Evolutionary conservation across 2,329 filamentous ascomycete genomes (phyloP), one percentile per base, ranked within the genome.

Genomic region (Colletotrichum horii): DNA sequence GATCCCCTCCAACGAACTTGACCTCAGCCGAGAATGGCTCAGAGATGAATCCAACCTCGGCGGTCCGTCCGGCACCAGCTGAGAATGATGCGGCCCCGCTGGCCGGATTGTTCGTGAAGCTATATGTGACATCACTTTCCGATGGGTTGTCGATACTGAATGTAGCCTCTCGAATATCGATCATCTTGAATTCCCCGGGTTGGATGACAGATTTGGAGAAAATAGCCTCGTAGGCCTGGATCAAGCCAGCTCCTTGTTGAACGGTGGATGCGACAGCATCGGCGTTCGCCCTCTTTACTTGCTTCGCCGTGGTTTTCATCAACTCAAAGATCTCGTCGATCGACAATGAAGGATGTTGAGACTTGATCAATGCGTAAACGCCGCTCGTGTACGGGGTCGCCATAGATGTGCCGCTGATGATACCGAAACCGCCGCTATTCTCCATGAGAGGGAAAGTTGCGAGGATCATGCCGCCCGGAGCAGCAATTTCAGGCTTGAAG

Each of bases 161-260:
- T 1, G 83, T 84, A 11, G 84, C 81, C 55, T 82, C 81, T 71
- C 91, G 88, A 84, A 92, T 80, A 77, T 90, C 89, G 0, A 91
- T 91, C 80, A 93, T 91, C 80, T 93, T 93, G 83, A 93, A 92
- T 6, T 90, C 87, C 14, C 93, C 82, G 79, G 88, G 90, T 14
- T 89, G 89, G 9, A 87, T 87, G 38, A 71, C 15, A 3, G 74
- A 58, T 36, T 28, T 69, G 19, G 66, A 52, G 16, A 70, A 70
- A 1, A 76, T 34, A 4, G 76, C 74, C 3, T 76, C 58, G 43
- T 69, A 66, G 28, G 67, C 74, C 16, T 76, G 74, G 12, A 71
- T 34, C 15, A 77, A 38, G 8, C 76, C 76, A 7, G 66, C 66
- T 28, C 74, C 76, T 28, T 77, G 76, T 19, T 77, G 74, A n/a